phyloP scores from a whole-genome alignment of 257 asterid species.

The Primulina huaijiensis region DNA sequence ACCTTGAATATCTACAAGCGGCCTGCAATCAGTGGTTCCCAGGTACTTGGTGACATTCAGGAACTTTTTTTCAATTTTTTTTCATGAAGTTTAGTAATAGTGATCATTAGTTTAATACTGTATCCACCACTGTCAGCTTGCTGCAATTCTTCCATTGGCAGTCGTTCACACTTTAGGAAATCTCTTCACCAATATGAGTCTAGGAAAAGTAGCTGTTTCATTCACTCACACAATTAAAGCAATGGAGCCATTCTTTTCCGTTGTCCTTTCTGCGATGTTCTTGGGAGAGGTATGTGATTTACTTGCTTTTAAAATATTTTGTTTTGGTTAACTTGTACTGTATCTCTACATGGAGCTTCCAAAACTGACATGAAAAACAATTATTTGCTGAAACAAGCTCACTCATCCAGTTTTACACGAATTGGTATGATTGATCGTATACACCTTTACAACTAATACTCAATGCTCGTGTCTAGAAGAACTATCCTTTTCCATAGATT shows the following conservation, averaged over 20 bases:
- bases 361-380: neutral
- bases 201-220: constrained; percentile 89
- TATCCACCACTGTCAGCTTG: constrained; percentile 51
- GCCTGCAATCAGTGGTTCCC: constrained; percentile 82
- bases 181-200: constrained; percentile 93
- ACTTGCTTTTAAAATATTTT: neutral
- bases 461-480: neutral
- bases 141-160: constrained; percentile 76
- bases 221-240: constrained; percentile 94
- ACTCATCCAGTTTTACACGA: neutral
- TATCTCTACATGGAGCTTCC: constrained; percentile 4
- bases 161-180: constrained; percentile 81
- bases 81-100: constrained; percentile 1
- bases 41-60: constrained; percentile 43
- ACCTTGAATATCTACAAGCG: constrained; percentile 70
- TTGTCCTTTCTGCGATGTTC: constrained; percentile 79
- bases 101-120: neutral
- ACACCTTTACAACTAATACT: neutral
- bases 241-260: constrained; percentile 94
- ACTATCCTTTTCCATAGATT: no score
- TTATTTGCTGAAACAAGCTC: neutral
- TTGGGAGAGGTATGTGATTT: constrained; percentile 39
- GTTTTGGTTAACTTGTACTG: constrained; percentile 10
- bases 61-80: constrained; percentile 2
- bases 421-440: neutral